Percentiles rank a stretch among this genome's conserved stretches.
Conservation (phyloP, 148 eudicot species). For the Suaeda aralocaspica region DNA sequence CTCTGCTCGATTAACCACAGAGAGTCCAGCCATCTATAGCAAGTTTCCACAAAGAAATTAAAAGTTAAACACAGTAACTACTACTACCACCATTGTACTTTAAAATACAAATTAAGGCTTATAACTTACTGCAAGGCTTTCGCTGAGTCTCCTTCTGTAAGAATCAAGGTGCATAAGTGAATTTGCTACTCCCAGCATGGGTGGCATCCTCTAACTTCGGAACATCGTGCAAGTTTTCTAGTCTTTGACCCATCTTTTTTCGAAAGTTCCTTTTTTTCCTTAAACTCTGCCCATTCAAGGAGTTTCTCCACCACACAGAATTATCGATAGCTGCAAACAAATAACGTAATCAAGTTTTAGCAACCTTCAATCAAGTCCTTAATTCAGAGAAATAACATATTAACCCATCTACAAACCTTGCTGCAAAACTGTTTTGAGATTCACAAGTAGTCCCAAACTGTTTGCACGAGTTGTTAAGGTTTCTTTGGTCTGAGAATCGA, state of each 20-base stretch:
- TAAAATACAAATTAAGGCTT: neutral
- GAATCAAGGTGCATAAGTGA: slow-evolving; percentile 73
- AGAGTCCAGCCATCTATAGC: slow-evolving; percentile 68
- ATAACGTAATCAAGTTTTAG: neutral
- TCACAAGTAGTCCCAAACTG: slow-evolving; percentile 85
- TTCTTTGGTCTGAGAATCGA: slow-evolving; percentile 97
- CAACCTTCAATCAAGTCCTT: neutral
- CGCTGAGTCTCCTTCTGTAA: slow-evolving; percentile 98
- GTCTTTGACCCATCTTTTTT: slow-evolving; percentile 84
- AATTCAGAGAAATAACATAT: neutral
- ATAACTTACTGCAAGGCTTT: slow-evolving; percentile 85
- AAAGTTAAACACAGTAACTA: too few species aligned
- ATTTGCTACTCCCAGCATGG: slow-evolving; percentile 63
- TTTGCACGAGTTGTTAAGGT: slow-evolving; percentile 70
- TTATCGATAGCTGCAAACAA: slow-evolving; percentile 30
- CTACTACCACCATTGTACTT: neutral
- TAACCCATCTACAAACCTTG: slow-evolving; percentile 46
- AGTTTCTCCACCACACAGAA: slow-evolving; percentile 62
- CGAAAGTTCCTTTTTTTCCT: slow-evolving; percentile 66
- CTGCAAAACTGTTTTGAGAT: slow-evolving; percentile 60
- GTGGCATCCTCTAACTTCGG: slow-evolving; percentile 81
- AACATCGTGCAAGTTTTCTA: slow-evolving; percentile 45
- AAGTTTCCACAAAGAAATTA: neutral
- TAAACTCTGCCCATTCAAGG: slow-evolving; percentile 70
- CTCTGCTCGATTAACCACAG: slow-evolving; percentile 55